A percentile compares a stretch with the other conserved stretches of the same genome.
These are phyloP conservation scores for Phellopilus nigrolimitatus DNA, from an alignment of 1,284 basidiomycete genomes.

Conservation along the genomic window DNA sequence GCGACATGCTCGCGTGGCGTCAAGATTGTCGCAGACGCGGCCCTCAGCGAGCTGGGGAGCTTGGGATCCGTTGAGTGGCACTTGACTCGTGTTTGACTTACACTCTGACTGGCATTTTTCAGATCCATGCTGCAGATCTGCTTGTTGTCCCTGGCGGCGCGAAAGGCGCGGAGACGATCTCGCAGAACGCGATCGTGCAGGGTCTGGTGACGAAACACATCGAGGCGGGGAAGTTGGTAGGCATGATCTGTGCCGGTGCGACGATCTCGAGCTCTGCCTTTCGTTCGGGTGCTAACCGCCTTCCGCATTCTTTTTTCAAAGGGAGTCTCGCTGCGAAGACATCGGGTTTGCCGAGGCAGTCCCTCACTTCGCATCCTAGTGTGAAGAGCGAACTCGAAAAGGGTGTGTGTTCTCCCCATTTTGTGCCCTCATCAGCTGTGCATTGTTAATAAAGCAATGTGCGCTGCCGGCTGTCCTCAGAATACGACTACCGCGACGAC, in stretches of 20 bases:
- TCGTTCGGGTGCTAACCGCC: constrained; percentile 28
- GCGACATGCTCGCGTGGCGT: constrained; percentile 72
- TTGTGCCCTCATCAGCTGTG: too few species aligned
- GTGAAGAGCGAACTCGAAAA: constrained; percentile 60
- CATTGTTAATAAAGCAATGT: constrained; percentile 8
- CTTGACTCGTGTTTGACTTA: not conserved
- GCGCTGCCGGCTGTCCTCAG: constrained; percentile 35
- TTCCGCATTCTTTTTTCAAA: constrained; percentile 26
- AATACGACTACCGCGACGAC: constrained; percentile 74
- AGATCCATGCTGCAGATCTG: constrained; percentile 60
- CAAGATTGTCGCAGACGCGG: constrained; percentile 63
- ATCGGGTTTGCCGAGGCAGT: constrained; percentile 57
- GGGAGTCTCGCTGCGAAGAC: constrained; percentile 67
- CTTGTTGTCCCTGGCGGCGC: constrained; percentile 79
- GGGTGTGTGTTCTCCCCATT: constrained; percentile 35
- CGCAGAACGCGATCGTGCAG: constrained; percentile 56
- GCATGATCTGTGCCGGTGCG: constrained; percentile 80
- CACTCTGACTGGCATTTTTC: not conserved
- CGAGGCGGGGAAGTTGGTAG: constrained; percentile 58
- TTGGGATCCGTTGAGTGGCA: constrained; percentile 4
- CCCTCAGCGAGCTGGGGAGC: constrained; percentile 39
- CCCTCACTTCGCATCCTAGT: constrained; percentile 77
- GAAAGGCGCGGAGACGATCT: constrained; percentile 74
- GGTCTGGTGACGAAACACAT: constrained; percentile 60
- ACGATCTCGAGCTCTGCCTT: not conserved